These are phyloP conservation scores for Mariannaea sp. DNA, from an alignment of 2,329 filamentous ascomycete species.

Conservation along the genomic window DNA sequence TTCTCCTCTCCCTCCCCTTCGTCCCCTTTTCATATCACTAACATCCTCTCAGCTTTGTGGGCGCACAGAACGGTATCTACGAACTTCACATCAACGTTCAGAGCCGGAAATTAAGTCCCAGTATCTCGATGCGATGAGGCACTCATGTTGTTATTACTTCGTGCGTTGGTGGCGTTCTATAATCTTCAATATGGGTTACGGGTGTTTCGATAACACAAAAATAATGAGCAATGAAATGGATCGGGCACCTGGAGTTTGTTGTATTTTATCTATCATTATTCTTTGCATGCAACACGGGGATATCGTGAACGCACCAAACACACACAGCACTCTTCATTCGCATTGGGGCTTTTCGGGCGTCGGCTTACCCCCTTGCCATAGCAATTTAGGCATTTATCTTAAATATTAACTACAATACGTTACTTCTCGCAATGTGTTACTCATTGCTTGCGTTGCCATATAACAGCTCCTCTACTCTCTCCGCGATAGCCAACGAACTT, in stretches of 20 bases:
- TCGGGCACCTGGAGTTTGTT: constrained; percentile 21
- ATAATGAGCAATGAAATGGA: constrained; percentile 30
- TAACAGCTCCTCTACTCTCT: constrained; percentile 66
- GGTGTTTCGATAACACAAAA: constrained; percentile 31
- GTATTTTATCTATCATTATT: too few species aligned
- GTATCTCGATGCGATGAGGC: constrained; percentile 56
- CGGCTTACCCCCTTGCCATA: constrained; percentile 18
- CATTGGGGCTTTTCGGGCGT: constrained; percentile 20
- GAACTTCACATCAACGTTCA: constrained; percentile 71
- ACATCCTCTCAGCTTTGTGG: constrained; percentile 57
- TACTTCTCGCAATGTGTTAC: background rate
- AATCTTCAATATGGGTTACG: background rate
- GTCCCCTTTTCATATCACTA: too few species aligned
- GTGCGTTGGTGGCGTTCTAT: constrained; percentile 19
- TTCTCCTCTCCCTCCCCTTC: too few species aligned
- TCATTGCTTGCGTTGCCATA: constrained; percentile 44
- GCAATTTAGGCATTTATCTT: constrained; percentile 7
- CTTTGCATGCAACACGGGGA: constrained; percentile 28
- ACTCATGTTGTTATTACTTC: background rate
- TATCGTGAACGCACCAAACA: constrained; percentile 17
- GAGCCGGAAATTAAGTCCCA: constrained; percentile 63
- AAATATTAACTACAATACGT: background rate
- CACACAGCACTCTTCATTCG: constrained; percentile 8
- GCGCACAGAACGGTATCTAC: constrained; percentile 74
- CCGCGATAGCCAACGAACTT: constrained; percentile 81